Evolutionary conservation across 2,329 filamentous ascomycete species (phyloP).

Genomic region (Calonectria hawksworthii): DNA sequence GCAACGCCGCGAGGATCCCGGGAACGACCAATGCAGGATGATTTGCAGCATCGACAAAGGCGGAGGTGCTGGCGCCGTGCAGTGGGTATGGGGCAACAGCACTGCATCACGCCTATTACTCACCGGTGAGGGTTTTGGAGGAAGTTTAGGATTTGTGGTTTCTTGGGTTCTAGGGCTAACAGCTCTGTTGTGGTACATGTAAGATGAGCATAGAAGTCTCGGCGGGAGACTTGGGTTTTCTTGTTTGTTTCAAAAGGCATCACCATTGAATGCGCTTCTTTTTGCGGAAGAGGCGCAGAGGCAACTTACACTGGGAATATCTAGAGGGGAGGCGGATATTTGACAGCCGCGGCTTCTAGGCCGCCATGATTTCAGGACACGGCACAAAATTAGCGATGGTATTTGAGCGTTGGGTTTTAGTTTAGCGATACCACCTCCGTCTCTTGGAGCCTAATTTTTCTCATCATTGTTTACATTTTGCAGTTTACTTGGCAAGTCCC

Average conservation of each 20-base stretch:
- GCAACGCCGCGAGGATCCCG: slow-evolving; percentile 46
- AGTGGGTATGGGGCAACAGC: slow-evolving; percentile 43
- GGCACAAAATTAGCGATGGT: neutral
- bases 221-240: neutral
- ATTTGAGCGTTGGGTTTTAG: neutral
- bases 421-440: neutral
- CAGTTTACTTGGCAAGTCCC: neutral
- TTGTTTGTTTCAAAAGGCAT: neutral
- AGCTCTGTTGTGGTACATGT: neutral
- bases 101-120: slow-evolving; percentile 31
- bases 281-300: neutral
- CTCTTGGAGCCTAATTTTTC: neutral
- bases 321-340: neutral
- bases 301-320: neutral
- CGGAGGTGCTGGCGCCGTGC: slow-evolving; percentile 40
- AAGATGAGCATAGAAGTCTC: no score
- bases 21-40: slow-evolving; percentile 38
- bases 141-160: slow-evolving; percentile 2
- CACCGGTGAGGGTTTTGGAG: neutral
- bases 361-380: neutral
- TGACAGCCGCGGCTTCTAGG: neutral
- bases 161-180: slow-evolving; percentile 12
- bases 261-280: neutral
- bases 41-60: slow-evolving; percentile 54
- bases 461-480: neutral